Base-by-base conservation (phyloP, 768 basidiomycete genomes). In the Dentipellis fragilis region DNA sequence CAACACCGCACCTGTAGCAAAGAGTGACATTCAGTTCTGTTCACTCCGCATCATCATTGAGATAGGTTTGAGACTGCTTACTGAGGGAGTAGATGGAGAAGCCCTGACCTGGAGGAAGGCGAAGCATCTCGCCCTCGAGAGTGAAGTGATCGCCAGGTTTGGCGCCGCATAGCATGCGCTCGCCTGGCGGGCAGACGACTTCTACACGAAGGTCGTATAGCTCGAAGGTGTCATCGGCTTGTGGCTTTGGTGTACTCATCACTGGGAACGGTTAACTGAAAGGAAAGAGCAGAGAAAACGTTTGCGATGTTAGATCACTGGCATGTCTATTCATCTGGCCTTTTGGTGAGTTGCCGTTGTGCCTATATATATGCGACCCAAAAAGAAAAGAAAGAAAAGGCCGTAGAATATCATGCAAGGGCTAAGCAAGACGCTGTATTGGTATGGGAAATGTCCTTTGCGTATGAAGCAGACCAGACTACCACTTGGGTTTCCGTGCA, bases 401-500 rank as follows among this genome's bases (percentile, higher is more conserved):
- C n/a, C n/a, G n/a, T n/a, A n/a, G n/a, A n/a, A n/a, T n/a, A n/a
- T n/a, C n/a, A n/a, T n/a, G n/a, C n/a, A n/a, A n/a, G n/a, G n/a
- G n/a, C n/a, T n/a, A n/a, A n/a, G n/a, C n/a, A n/a, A n/a, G n/a
- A n/a, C n/a, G n/a, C n/a, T n/a, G n/a, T n/a, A n/a, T n/a, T n/a
- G n/a, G n/a, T n/a, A n/a, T n/a, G n/a, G n/a, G 29, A 29, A 29
- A 29, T 6, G 29, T 29, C 29, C 29, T 29, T 29, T 6, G 29
- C 29, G 29, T 29, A 29, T 6, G 29, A 29, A 29, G 29, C 29
- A 29, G 29, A 3, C 34, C 37, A 7, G 19, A 5, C 49, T 54
- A 91, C 88, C 87, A 89, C 68, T 89, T 90, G 22, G 72, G 72
- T 63, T 77, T 80, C 59, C 84, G 75, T 53, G 78, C 65, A 10